Base-by-base conservation (phyloP, 495 filamentous ascomycete species). In the Xylaria castorea region DNA sequence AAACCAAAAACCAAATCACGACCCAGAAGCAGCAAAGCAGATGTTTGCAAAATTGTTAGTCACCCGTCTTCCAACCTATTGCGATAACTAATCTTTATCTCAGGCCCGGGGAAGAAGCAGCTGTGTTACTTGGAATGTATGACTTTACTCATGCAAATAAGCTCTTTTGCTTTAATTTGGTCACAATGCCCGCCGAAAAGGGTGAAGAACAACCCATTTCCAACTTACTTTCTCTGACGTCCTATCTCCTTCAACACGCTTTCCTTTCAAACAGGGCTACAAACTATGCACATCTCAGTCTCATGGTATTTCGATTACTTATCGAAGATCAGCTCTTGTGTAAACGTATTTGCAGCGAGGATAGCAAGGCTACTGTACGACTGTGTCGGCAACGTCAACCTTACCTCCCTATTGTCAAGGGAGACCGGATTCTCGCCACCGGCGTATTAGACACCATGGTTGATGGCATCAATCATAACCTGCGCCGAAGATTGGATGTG, bases 131-230 rank as follows among this genome's bases (percentile, higher is more conserved):
- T 30, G 90, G 93, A 20, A 92, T 92, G 0, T 98, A 98, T 80
- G 97, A 98, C 77, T 98, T 98, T 81, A 91, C 89, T 32, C 92
- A 95, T 81, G 91, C 95, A 16, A 99, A 98, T 86, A 98, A 97
- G 82, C 87, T 98, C 27, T 98, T 98, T 81, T 95, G 93, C 81
- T 91, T 91, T 76, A 95, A 92, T 75, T 81, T 99, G 46, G 88
- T 97, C 64, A 89, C 90, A 14, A 79, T 89, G 30, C 76, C 89
- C 1, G 87, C 90, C 42, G 86, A 88, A 42, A 92, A 92, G 76
- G 88, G 86, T 48, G 85, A 91, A 61, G 90, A 97, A 76, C 85
- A 91, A 2, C 93, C 96, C 0, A 91, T 99, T 70, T 89, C 91
- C 22, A 87, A 88, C 74, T 97, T 96, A 80, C 84, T 98, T 51